phyloP scores from a whole-genome alignment of 2,329 filamentous ascomycete species.

The Thielaviopsis populi region DNA sequence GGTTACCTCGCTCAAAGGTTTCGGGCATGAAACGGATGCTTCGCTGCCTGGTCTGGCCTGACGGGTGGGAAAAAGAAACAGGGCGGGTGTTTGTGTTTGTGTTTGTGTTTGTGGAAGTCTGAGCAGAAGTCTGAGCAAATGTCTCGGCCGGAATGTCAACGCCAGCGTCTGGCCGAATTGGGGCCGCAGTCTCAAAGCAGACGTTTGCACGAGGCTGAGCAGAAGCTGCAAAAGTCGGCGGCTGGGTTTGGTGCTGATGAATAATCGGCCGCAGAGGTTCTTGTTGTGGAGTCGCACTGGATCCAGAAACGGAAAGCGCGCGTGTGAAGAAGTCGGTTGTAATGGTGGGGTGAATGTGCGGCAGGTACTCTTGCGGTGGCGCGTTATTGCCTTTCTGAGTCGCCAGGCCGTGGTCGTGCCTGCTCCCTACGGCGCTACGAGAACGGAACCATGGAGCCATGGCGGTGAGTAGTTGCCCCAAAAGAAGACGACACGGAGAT shows the following conservation, averaged over 20 bases:
- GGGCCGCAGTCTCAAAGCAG: not conserved
- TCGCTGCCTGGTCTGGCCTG: not conserved
- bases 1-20: not conserved
- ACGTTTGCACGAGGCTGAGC: not conserved
- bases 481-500: not conserved
- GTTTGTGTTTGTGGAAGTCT: not conserved
- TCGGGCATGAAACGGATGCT: conserved; percentile 1
- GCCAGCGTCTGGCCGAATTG: too few relatives aligned
- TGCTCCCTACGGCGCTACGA: not conserved
- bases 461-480: not conserved
- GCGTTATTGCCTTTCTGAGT: not conserved
- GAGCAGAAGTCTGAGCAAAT: not conserved
- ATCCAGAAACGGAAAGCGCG: not conserved
- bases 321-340: not conserved
- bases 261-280: not conserved
- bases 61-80: not conserved
- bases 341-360: not conserved
- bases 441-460: conserved; percentile 1
- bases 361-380: not conserved
- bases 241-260: not conserved
- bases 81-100: too few relatives aligned
- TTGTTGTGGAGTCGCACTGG: too few relatives aligned
- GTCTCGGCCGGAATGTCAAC: too few relatives aligned
- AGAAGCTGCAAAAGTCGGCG: not conserved
- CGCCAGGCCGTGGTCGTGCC: not conserved